Percentiles rank a stretch among this genome's conserved stretches.
Evolutionary conservation across 1,139 yeast genomes (phyloP).

Genomic region (Geotrichum phurueaensis): DNA sequence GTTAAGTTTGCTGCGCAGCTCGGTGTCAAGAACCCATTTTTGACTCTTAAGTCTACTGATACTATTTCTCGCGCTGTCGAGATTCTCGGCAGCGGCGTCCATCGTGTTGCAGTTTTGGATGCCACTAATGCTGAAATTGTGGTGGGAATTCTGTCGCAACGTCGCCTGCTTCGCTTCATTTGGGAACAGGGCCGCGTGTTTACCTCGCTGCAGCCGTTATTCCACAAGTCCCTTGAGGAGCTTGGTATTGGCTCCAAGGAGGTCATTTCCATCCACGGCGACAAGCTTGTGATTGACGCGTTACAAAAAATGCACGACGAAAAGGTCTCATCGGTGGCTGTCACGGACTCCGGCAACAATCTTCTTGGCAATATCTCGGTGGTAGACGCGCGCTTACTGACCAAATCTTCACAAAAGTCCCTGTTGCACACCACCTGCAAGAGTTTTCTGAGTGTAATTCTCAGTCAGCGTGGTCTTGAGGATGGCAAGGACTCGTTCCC

Average conservation of each 20-base stretch:
- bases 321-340: slow-evolving; percentile 86
- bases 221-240: slow-evolving; percentile 60
- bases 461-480: slow-evolving; percentile 82
- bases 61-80: slow-evolving; percentile 71
- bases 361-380: slow-evolving; percentile 88
- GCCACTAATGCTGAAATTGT: slow-evolving; percentile 37
- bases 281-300: slow-evolving; percentile 80
- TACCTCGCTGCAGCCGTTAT: slow-evolving; percentile 67
- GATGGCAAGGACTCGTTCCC: slow-evolving; percentile 97
- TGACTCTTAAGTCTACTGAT: slow-evolving; percentile 64
- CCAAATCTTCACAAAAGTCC: slow-evolving; percentile 76
- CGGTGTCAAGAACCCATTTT: slow-evolving; percentile 82
- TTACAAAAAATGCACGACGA: slow-evolving; percentile 76
- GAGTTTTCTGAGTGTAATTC: slow-evolving; percentile 79
- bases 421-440: slow-evolving; percentile 74
- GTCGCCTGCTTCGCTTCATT: slow-evolving; percentile 71
- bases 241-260: slow-evolving; percentile 60
- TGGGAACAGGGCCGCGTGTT: slow-evolving; percentile 92
- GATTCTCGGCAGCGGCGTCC: slow-evolving; percentile 86
- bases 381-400: slow-evolving; percentile 83
- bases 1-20: slow-evolving; percentile 65
- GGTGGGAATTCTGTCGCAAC: slow-evolving; percentile 76
- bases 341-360: slow-evolving; percentile 71
- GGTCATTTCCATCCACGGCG: slow-evolving; percentile 79
- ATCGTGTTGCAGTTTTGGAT: slow-evolving; percentile 80